These are phyloP conservation scores for Thermomucor indicae-seudaticae DNA, from an alignment of 371 early-diverging fungal genomes.

Conservation along the genomic window DNA sequence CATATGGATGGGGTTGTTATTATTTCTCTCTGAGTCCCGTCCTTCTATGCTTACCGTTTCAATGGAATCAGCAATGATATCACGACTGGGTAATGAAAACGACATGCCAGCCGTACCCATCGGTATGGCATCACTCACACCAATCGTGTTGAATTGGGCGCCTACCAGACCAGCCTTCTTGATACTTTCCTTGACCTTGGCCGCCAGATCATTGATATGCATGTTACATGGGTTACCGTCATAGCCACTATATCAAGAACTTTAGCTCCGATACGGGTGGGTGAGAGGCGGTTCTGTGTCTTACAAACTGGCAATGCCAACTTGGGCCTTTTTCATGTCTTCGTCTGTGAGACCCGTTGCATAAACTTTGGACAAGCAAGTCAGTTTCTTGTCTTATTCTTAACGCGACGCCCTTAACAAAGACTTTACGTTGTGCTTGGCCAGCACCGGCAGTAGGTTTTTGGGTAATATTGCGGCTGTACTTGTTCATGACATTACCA, in stretches of 20 bases:
- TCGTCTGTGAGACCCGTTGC: slow-evolving; percentile 81
- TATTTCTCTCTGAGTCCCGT: background rate
- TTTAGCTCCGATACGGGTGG: too few species aligned
- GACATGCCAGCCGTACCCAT: slow-evolving; percentile 95
- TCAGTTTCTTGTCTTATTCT: background rate
- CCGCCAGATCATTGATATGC: slow-evolving; percentile 87
- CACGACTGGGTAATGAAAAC: slow-evolving; percentile 91
- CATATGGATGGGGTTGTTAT: too few species aligned
- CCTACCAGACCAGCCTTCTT: slow-evolving; percentile 84
- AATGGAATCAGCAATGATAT: slow-evolving; percentile 95
- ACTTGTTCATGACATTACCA: slow-evolving; percentile 57
- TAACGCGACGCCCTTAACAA: too few species aligned
- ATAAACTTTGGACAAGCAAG: slow-evolving; percentile 54
- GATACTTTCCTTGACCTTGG: slow-evolving; percentile 86
- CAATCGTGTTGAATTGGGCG: slow-evolving; percentile 93
- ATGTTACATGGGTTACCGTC: slow-evolving; percentile 98
- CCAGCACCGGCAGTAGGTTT: slow-evolving; percentile 87
- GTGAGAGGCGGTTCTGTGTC: too few species aligned
- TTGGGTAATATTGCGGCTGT: slow-evolving; percentile 83
- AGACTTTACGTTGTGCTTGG: slow-evolving; percentile 96
- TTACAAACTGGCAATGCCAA: slow-evolving; percentile 89
- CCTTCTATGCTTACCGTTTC: slow-evolving; percentile 68
- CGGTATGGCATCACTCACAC: slow-evolving; percentile 92
- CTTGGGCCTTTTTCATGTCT: slow-evolving; percentile 82
- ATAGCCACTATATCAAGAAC: slow-evolving; percentile 20